These are phyloP conservation scores for Picea abies DNA, from an alignment of 83 land plant species.

Conservation along the genomic window DNA sequence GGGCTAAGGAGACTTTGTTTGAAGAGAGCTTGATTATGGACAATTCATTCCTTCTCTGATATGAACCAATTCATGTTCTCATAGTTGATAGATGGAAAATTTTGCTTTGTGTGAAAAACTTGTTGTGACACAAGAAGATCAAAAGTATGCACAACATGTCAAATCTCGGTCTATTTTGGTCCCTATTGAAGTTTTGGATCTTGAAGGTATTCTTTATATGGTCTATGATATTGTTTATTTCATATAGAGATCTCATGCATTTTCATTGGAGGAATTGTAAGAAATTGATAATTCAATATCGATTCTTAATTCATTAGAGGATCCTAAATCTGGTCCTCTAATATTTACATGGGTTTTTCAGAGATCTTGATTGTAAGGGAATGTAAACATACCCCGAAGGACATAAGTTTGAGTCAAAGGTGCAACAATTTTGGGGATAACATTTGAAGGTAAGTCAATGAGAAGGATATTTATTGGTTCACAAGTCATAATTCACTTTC, in stretches of 20 bases:
- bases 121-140: slow-evolving; percentile 63
- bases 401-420: slow-evolving; percentile 34
- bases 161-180: slow-evolving; percentile 66
- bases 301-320: slow-evolving; percentile 48
- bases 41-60: slow-evolving; percentile 72
- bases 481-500: slow-evolving; percentile 25
- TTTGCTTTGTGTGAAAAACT: slow-evolving; percentile 53
- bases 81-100: slow-evolving; percentile 56
- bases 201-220: slow-evolving; percentile 75
- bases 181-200: slow-evolving; percentile 75
- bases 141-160: slow-evolving; percentile 41
- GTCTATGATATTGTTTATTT: slow-evolving; percentile 74
- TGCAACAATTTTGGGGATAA: slow-evolving; percentile 30
- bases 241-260: slow-evolving; percentile 55
- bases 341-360: slow-evolving; percentile 41
- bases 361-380: slow-evolving; percentile 51
- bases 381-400: slow-evolving; percentile 34
- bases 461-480: slow-evolving; percentile 58
- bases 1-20: slow-evolving; percentile 77
- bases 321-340: slow-evolving; percentile 67
- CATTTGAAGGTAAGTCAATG: slow-evolving; percentile 44
- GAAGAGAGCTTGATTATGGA: slow-evolving; percentile 76
- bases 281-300: slow-evolving; percentile 70
- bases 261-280: slow-evolving; percentile 63
- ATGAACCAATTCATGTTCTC: slow-evolving; percentile 58